These are phyloP conservation scores for Yamadazyma mexicana DNA, from an alignment of 1,139 yeast genomes.

Conservation along the genomic window DNA sequence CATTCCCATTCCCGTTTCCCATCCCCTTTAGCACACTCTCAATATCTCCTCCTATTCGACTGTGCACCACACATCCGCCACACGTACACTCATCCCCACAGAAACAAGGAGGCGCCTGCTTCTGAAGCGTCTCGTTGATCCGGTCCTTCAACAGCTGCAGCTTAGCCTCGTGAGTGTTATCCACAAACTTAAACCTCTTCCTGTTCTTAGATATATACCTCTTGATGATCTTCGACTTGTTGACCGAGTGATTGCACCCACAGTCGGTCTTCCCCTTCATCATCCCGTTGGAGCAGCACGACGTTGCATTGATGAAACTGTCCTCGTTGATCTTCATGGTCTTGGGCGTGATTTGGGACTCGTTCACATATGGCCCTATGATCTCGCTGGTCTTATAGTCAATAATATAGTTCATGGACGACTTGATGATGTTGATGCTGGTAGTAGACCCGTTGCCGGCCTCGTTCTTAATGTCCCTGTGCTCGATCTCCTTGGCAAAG, in stretches of 20 bases:
- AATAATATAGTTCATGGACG: slow-evolving; percentile 51
- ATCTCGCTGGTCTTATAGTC: slow-evolving; percentile 48
- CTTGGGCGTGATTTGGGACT: slow-evolving; percentile 15
- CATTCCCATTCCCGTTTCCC: too few relatives aligned
- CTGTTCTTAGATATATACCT: slow-evolving; percentile 30
- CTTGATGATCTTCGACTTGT: slow-evolving; percentile 38
- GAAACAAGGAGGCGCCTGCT: slow-evolving; percentile 41
- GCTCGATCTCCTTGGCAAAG: slow-evolving; percentile 46
- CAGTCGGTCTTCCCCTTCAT: slow-evolving; percentile 24
- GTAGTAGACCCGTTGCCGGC: slow-evolving; percentile 3
- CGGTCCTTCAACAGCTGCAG: slow-evolving; percentile 15
- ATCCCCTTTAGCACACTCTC: neutral
- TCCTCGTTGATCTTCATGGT: slow-evolving; percentile 30
- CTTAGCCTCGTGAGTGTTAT: slow-evolving; percentile 17
- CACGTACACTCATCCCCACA: slow-evolving; percentile 51
- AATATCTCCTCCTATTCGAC: slow-evolving; percentile 8
- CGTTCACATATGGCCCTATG: slow-evolving; percentile 39
- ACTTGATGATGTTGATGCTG: slow-evolving; percentile 34
- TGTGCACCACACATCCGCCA: slow-evolving; percentile 49
- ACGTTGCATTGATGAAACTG: slow-evolving; percentile 35
- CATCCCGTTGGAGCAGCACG: slow-evolving; percentile 33
- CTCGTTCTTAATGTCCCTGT: slow-evolving; percentile 1
- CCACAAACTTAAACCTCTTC: slow-evolving; percentile 15
- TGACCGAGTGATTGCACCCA: slow-evolving; percentile 30
- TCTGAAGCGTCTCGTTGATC: slow-evolving; percentile 34